Evolutionary conservation across 805 yeast genomes (phyloP).

Genomic region (Candida insectorum): DNA sequence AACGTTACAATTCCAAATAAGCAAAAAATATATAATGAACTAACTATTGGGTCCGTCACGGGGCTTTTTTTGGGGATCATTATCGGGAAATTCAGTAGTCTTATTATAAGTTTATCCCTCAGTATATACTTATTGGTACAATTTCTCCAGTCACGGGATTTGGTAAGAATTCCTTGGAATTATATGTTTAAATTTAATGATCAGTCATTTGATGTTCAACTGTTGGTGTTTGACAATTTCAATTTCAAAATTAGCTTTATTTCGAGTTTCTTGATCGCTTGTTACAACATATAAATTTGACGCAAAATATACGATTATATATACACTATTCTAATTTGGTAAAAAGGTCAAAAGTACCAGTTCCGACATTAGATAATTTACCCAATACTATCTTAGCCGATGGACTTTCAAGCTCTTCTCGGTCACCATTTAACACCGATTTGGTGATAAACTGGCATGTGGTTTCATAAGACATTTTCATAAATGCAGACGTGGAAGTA

Average conservation of each 20-base stretch:
- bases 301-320: neutral
- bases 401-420: constrained; percentile 86
- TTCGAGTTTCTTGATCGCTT: constrained; percentile 55
- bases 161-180: constrained; percentile 47
- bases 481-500: constrained; percentile 88
- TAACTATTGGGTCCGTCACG: constrained; percentile 60
- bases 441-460: constrained; percentile 96
- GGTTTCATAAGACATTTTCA: constrained; percentile 99
- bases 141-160: constrained; percentile 54
- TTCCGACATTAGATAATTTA: constrained; percentile 85
- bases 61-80: constrained; percentile 59
- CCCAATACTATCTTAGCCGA: constrained; percentile 93
- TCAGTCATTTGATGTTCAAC: constrained; percentile 41
- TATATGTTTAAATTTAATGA: constrained; percentile 30
- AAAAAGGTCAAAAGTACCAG: constrained; percentile 88
- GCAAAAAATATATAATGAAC: constrained; percentile 46
- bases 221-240: constrained; percentile 55
- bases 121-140: constrained; percentile 43
- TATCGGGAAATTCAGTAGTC: constrained; percentile 57
- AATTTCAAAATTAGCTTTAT: constrained; percentile 59
- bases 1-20: constrained; percentile 41
- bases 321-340: constrained; percentile 23
- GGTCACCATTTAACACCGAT: constrained; percentile 89
- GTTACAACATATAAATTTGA: constrained; percentile 40
- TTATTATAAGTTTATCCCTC: constrained; percentile 49